Conservation (phyloP, 805 yeast species). For the Metschnikowia reukaufii region DNA sequence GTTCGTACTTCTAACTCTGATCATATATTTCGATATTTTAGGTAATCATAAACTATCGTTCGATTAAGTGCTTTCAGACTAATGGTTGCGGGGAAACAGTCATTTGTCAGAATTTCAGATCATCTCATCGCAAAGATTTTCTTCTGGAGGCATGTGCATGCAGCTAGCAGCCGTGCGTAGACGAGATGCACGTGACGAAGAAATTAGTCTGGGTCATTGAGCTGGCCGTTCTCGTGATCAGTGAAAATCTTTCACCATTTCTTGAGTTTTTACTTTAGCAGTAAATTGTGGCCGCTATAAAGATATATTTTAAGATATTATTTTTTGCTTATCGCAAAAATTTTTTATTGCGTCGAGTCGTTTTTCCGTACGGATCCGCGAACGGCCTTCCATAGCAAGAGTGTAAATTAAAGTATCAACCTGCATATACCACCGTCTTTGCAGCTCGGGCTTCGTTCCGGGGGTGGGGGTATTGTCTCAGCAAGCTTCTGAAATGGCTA, state of each 20-base stretch:
- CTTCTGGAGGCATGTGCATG: conserved; percentile 1
- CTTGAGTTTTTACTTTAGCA: too few species aligned
- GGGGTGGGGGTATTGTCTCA: not conserved
- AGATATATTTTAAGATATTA: too few species aligned
- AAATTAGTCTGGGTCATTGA: not conserved
- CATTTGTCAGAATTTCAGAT: not conserved
- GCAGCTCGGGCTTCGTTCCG: too few species aligned
- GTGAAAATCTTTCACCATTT: not conserved
- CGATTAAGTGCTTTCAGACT: not conserved
- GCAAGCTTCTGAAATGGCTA: not conserved
- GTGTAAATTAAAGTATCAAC: not conserved
- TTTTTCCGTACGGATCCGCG: not conserved
- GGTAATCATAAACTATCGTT: not conserved
- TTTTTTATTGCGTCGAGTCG: not conserved
- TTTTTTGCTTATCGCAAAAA: too few species aligned
- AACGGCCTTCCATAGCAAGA: not conserved
- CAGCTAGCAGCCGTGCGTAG: conserved; percentile 1
- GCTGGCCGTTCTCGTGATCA: not conserved
- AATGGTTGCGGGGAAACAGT: not conserved
- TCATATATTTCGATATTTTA: too few species aligned
- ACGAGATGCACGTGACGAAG: conserved; percentile 2
- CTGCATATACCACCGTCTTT: not conserved
- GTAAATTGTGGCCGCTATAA: too few species aligned
- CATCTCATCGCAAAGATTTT: conserved; percentile 5
- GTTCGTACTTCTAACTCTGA: too few species aligned